Conservation (phyloP, 306 rosid genomes). For the Mimosa pudica region DNA sequence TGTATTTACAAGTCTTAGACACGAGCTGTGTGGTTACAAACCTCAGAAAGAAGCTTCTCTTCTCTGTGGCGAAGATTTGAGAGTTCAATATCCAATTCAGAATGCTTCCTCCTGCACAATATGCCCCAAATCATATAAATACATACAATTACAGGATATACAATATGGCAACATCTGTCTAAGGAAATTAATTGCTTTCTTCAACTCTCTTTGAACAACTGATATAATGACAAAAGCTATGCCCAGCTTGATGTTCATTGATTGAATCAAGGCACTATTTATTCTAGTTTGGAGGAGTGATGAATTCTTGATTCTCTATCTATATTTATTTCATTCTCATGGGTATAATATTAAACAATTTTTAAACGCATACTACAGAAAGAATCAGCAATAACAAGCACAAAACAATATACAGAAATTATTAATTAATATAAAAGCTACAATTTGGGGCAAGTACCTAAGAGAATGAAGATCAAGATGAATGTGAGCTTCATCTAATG, state of each 20-base stretch:
- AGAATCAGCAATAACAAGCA: conserved; percentile 17
- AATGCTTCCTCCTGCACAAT: conserved; percentile 87
- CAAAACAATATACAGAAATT: conserved; percentile 13
- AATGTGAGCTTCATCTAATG: conserved; percentile 96
- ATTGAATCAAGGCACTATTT: background rate
- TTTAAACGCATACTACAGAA: conserved; percentile 23
- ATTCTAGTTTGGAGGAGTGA: background rate
- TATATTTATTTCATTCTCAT: background rate
- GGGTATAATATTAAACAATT: background rate
- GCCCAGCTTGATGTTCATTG: background rate
- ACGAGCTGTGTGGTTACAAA: conserved; percentile 39
- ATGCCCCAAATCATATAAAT: conserved; percentile 20
- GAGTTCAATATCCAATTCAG: conserved; percentile 83
- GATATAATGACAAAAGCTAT: background rate
- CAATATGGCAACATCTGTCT: background rate
- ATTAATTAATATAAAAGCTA: conserved; percentile 27
- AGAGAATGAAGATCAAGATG: conserved; percentile 97
- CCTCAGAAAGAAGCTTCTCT: conserved; percentile 88
- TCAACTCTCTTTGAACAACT: background rate
- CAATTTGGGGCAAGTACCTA: conserved; percentile 49
- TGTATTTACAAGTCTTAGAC: conserved; percentile 29
- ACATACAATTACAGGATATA: conserved; percentile 6
- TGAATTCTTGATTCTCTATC: background rate
- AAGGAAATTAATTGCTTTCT: conserved; percentile 22
- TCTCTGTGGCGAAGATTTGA: conserved; percentile 85